Conservation (phyloP, 1,284 basidiomycete genomes). For the Paramarasmius palmivorus region DNA sequence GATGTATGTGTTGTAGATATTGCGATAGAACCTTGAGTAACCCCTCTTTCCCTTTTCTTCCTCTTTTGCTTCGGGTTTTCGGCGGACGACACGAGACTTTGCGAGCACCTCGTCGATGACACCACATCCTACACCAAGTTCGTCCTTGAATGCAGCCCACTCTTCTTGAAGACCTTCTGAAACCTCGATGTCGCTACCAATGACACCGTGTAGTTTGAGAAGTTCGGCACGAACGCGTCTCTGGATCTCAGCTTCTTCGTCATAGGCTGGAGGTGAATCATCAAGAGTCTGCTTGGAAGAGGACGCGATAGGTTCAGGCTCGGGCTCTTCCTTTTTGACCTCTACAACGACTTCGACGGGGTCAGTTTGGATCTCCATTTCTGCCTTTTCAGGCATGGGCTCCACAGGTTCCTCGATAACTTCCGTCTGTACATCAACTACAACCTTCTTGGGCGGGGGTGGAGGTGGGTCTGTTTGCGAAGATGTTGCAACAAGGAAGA, state of each 20-base stretch:
- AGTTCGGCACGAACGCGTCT: constrained; percentile 28
- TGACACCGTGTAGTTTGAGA: constrained; percentile 40
- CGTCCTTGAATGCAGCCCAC: constrained; percentile 75
- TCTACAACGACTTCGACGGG: constrained; percentile 45
- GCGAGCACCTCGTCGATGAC: constrained; percentile 74
- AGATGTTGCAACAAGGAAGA: constrained; percentile 44
- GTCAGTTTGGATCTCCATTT: constrained; percentile 69
- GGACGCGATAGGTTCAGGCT: background rate
- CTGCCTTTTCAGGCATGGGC: constrained; percentile 21
- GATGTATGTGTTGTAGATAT: constrained; percentile 77
- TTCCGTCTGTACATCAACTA: constrained; percentile 1
- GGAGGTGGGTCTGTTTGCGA: constrained; percentile 39
- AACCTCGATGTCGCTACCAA: constrained; percentile 24
- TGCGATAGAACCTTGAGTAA: constrained; percentile 56
- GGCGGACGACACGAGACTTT: constrained; percentile 31
- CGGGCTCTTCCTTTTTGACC: constrained; percentile 50
- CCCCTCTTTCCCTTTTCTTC: constrained; percentile 24
- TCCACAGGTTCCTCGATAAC: background rate
- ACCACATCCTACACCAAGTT: constrained; percentile 73
- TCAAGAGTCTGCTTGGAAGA: background rate
- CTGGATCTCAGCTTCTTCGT: constrained; percentile 68
- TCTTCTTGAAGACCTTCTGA: constrained; percentile 65
- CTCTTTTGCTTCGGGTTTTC: constrained; percentile 30
- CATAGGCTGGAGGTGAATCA: constrained; percentile 25
- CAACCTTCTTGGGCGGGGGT: constrained; percentile 26